These are phyloP conservation scores for Chimonanthus salicifolius DNA, from an alignment of 164 flowering plant genomes.

Conservation along the genomic window DNA sequence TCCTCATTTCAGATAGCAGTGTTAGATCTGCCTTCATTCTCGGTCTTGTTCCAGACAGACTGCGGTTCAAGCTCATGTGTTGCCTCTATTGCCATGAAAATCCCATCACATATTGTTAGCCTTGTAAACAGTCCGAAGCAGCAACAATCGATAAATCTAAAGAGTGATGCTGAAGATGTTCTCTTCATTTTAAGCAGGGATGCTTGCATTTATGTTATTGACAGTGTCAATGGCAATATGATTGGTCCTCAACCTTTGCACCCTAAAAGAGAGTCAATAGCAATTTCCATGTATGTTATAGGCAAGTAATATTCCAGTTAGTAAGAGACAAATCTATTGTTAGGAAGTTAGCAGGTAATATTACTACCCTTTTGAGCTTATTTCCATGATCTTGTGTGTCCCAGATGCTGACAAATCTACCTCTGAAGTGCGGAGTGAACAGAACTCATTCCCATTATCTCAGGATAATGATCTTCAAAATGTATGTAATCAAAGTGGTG, in stretches of 20 bases:
- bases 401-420: constrained; percentile 31
- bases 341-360: constrained; percentile 3
- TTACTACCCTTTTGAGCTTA: background rate
- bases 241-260: constrained; percentile 36
- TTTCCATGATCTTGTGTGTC: constrained; percentile 10
- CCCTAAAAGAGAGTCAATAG: constrained; percentile 42
- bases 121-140: constrained; percentile 26
- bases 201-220: constrained; percentile 44
- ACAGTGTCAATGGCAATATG: constrained; percentile 41
- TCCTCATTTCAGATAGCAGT: constrained; percentile 56
- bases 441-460: constrained; percentile 23
- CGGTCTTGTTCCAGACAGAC: constrained; percentile 47
- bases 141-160: constrained; percentile 20
- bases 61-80: constrained; percentile 39
- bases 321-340: background rate
- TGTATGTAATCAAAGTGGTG: constrained; percentile 19
- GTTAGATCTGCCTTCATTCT: constrained; percentile 45
- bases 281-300: constrained; percentile 65
- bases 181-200: constrained; percentile 54
- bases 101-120: constrained; percentile 14
- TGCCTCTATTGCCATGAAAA: constrained; percentile 36
- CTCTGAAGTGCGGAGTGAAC: constrained; percentile 23
- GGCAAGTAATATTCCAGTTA: constrained; percentile 45
- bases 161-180: constrained; percentile 23
- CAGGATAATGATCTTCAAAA: constrained; percentile 15